Percentiles rank a stretch among this genome's conserved stretches.
Conservation (phyloP, 176 grass and related monocot genomes). For the Musa acuminata region DNA sequence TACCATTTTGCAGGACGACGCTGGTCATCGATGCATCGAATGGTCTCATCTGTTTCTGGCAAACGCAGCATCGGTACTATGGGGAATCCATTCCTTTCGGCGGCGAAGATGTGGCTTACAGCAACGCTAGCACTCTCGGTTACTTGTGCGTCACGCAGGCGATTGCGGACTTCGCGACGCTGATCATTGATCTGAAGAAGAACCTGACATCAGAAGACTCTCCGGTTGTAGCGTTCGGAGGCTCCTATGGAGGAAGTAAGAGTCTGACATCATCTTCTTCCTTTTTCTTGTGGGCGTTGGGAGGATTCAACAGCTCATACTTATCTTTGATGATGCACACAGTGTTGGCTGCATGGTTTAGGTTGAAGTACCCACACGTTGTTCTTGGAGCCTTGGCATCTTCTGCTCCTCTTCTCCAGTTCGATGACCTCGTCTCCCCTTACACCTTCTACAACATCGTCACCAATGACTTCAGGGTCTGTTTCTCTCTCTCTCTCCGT, state of each 20-base stretch:
- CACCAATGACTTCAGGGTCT: slow-evolving; percentile 38
- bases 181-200: slow-evolving; percentile 44
- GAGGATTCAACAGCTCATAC: no score
- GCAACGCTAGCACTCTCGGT: slow-evolving; percentile 24
- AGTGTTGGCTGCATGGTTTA: slow-evolving; percentile 57
- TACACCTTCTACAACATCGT: slow-evolving; percentile 36
- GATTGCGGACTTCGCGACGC: slow-evolving; percentile 37
- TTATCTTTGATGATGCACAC: neutral
- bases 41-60: neutral
- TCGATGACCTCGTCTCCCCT: slow-evolving; percentile 25
- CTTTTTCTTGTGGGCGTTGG: neutral
- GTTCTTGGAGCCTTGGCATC: slow-evolving; percentile 47
- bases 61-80: slow-evolving; percentile 51
- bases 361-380: slow-evolving; percentile 56
- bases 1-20: no score
- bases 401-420: slow-evolving; percentile 44
- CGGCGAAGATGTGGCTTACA: slow-evolving; percentile 16
- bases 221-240: slow-evolving; percentile 41
- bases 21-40: neutral
- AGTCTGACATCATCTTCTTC: neutral
- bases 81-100: slow-evolving; percentile 45
- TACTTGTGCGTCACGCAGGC: slow-evolving; percentile 55
- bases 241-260: slow-evolving; percentile 59
- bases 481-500: neutral
- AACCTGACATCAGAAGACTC: slow-evolving; percentile 30